Evolutionary conservation across 2,329 filamentous ascomycete genomes (phyloP), one percentile per base, ranked within the genome.

Genomic region (Xylaria sp.): DNA sequence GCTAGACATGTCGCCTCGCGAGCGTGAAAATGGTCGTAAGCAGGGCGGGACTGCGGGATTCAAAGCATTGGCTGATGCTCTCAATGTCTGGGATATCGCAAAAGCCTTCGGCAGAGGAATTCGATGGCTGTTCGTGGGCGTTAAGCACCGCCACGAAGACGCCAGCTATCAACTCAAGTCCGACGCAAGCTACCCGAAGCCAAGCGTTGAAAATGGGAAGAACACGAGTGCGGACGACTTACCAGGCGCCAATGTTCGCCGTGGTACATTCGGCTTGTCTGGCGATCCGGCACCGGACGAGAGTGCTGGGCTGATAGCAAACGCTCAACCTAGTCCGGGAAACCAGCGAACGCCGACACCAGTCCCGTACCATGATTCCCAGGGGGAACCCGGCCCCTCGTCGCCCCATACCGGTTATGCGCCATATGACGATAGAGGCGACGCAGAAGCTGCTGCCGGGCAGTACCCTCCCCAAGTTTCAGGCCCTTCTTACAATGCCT

Each of bases 41-140:
- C 75, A 81, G 59, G 88, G 89, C 10, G 88, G 89, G 2, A 80
- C 82, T 51, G 70, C 86, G 47, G 89, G 89, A 2, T 63, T 86
- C 53, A 79, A 80, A 63, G 91, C 90, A 3, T 72, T 93, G 5
- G 71, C 79, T 1, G 87, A 93, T 67, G 86, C 90, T 1, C 80
- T 92, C 71, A 94, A 94, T 68, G 81, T 89, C 0, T 91, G 90
- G 86, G 91, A 96, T 72, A 82, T 95, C 48, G 75, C 91, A 69
- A 95, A 92, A 75, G 89, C 89, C 0, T 85, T 89, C 62, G 89
- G 87, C 7, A 83, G 91, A 54, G 88, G 89, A 19, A 83, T 91
- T 67, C 83, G 88, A 66, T 96, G 91, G 92, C 77, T 95, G 18
- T 87, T 92, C 63, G 84, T 91, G 13, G 91, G 91, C 48, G 81